These are phyloP conservation scores for Singerocomus rubriflavus DNA, from an alignment of 1,284 basidiomycete species.

Conservation along the genomic window DNA sequence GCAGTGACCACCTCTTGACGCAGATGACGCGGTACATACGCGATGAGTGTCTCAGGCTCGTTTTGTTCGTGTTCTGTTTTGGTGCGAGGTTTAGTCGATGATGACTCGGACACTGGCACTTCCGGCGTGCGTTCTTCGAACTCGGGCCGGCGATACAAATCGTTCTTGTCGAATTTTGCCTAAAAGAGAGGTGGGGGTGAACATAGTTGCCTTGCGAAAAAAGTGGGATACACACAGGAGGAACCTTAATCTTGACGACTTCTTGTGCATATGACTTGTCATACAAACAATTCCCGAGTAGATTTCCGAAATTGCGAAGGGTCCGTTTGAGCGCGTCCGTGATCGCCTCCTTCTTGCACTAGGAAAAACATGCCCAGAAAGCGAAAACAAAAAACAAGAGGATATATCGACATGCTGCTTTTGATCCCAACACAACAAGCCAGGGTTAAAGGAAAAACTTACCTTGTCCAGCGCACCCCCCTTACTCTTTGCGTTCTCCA, in stretches of 20 bases:
- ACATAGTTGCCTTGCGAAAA: not conserved
- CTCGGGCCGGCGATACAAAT: constrained; percentile 77
- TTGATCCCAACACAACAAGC: not conserved
- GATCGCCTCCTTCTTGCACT: constrained; percentile 98
- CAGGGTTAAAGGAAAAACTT: not conserved
- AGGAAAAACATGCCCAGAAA: not conserved
- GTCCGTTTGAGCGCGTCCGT: constrained; percentile 93
- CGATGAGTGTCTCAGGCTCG: constrained; percentile 16
- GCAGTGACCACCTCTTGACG: constrained; percentile 21
- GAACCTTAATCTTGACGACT: constrained; percentile 82
- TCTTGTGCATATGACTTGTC: constrained; percentile 88
- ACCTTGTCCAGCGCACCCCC: constrained; percentile 92
- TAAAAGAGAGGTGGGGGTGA: constrained; percentile 25
- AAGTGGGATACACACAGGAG: constrained; percentile 54
- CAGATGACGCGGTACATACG: constrained; percentile 27
- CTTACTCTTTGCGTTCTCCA: constrained; percentile 86
- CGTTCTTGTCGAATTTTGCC: constrained; percentile 75
- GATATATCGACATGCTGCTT: constrained; percentile 2
- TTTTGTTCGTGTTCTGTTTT: constrained; percentile 19
- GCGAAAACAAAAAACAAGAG: not conserved
- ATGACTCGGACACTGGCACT: not conserved
- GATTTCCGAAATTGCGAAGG: constrained; percentile 89
- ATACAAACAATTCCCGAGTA: constrained; percentile 94
- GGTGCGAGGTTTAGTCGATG: constrained; percentile 3
- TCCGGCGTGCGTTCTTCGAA: constrained; percentile 47